phyloP scores from a whole-genome alignment of 805 yeast genomes.

The Lipomyces kockii region DNA sequence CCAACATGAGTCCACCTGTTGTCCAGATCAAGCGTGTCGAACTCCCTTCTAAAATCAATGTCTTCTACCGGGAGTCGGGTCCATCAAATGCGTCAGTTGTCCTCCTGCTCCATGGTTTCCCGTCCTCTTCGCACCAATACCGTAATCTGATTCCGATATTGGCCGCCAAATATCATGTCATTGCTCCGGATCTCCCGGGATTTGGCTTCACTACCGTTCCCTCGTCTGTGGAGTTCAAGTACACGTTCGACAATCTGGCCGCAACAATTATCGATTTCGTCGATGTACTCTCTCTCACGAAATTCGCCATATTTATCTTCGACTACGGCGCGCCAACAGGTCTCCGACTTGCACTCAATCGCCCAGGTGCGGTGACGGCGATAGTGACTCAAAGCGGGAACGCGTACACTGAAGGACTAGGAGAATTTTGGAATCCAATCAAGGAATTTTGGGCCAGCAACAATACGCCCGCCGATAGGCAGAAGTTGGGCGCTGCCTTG shows the following conservation, averaged over 20 bases:
- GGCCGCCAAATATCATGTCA: conserved; percentile 46
- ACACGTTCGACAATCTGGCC: conserved; percentile 46
- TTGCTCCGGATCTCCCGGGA: conserved; percentile 56
- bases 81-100: conserved; percentile 45
- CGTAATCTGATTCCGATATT: conserved; percentile 49
- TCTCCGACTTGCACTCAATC: conserved; percentile 47
- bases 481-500: neutral
- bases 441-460: conserved; percentile 45
- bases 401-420: conserved; percentile 53
- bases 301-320: conserved; percentile 48
- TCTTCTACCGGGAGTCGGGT: conserved; percentile 52
- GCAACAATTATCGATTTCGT: conserved; percentile 46
- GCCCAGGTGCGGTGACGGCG: conserved; percentile 44
- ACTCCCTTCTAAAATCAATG: conserved; percentile 11
- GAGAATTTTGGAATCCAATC: conserved; percentile 50
- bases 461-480: conserved; percentile 3
- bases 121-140: conserved; percentile 52
- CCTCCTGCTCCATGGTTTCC: conserved; percentile 53
- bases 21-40: neutral
- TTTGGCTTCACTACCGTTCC: conserved; percentile 49
- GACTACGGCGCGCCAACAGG: conserved; percentile 55
- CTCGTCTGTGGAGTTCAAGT: conserved; percentile 36
- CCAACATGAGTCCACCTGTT: neutral
- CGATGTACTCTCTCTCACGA: conserved; percentile 40
- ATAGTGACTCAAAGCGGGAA: conserved; percentile 52